A percentile compares a stretch with the other conserved stretches of the same genome.
These are phyloP conservation scores for Schwanniomyces occidentalis DNA, from an alignment of 805 yeast species.

Conservation along the genomic window DNA sequence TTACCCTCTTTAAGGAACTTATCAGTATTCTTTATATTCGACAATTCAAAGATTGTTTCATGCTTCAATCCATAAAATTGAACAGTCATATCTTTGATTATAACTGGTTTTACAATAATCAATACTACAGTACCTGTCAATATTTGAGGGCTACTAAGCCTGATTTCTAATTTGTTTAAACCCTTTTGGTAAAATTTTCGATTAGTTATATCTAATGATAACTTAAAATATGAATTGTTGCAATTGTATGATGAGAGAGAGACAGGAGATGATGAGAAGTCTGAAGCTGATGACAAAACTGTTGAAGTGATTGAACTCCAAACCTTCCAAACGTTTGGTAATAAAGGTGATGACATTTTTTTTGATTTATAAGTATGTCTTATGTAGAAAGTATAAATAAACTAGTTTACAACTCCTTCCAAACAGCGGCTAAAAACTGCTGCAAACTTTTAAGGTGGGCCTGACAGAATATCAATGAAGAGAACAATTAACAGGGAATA, in stretches of 20 bases:
- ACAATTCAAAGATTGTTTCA: slow-evolving; percentile 7
- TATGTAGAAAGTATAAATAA: too few species aligned
- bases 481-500: too few species aligned
- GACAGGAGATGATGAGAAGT: background rate
- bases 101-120: slow-evolving; percentile 5
- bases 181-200: slow-evolving; percentile 12
- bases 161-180: slow-evolving; percentile 7
- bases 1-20: background rate
- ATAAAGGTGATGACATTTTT: background rate
- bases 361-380: too few species aligned
- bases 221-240: slow-evolving; percentile 5
- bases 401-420: too few species aligned
- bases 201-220: slow-evolving; percentile 8
- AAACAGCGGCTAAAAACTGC: too few species aligned
- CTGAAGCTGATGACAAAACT: background rate
- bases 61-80: slow-evolving; percentile 11
- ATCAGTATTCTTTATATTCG: background rate
- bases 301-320: slow-evolving; percentile 13
- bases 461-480: too few species aligned
- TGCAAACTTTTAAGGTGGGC: too few species aligned
- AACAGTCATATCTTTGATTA: slow-evolving; percentile 3
- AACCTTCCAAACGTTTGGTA: background rate
- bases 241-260: background rate
- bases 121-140: slow-evolving; percentile 9
- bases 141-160: slow-evolving; percentile 7